Conservation (phyloP, 495 filamentous ascomycete species). For the Talaromyces liani region DNA sequence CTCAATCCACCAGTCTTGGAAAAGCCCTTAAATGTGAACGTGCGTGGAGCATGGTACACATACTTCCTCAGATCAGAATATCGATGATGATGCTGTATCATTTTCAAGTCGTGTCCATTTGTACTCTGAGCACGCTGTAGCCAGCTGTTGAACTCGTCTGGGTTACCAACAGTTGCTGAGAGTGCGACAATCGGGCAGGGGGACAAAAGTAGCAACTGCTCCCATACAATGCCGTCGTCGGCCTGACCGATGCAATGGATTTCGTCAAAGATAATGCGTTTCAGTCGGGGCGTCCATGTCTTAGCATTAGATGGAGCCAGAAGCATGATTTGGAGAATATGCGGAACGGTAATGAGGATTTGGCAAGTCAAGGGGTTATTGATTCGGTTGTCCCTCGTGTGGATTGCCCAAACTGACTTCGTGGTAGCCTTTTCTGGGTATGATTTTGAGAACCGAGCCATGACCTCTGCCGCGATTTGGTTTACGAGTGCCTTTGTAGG, state of each 20-base stretch:
- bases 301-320: constrained; percentile 59
- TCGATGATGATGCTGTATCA: constrained; percentile 57
- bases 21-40: constrained; percentile 52
- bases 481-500: constrained; percentile 80
- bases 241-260: constrained; percentile 75
- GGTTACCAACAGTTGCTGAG: constrained; percentile 75
- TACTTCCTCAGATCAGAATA: constrained; percentile 74
- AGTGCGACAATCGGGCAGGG: constrained; percentile 76
- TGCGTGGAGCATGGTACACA: constrained; percentile 44
- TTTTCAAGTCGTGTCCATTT: constrained; percentile 49
- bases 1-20: constrained; percentile 25
- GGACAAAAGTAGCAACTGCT: constrained; percentile 65
- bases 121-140: constrained; percentile 50
- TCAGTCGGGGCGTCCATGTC: constrained; percentile 57
- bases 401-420: constrained; percentile 70
- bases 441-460: constrained; percentile 58
- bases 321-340: constrained; percentile 74
- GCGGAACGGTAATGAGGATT: constrained; percentile 68
- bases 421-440: constrained; percentile 42
- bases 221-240: constrained; percentile 74
- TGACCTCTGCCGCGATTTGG: constrained; percentile 71
- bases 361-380: constrained; percentile 66
- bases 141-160: constrained; percentile 62
- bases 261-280: constrained; percentile 76
- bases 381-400: constrained; percentile 65